Evolutionary conservation across 768 basidiomycete species (phyloP), one percentile per base, ranked within the genome.

Genomic region (Panaeolus cyanescens): DNA sequence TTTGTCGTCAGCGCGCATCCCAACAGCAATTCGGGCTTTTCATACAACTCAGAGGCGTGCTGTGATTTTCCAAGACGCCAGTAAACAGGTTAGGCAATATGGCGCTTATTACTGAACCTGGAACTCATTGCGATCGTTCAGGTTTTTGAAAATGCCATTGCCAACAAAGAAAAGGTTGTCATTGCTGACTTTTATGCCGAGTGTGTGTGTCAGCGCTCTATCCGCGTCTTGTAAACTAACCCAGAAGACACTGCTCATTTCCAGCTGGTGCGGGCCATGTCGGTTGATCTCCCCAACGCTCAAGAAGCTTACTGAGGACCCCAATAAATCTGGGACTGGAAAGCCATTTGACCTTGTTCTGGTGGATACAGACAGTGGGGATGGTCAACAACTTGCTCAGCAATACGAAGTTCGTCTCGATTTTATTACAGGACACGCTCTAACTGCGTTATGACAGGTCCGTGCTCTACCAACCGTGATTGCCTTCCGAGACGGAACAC

Each of bases 151-250:
- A 74, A 78, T 62, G 72, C 76, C 50, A 68, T 71, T 12, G 67
- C 69, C 1, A 72, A 79, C 28, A 78, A 77, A 56, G 80, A 82
- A 59, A 82, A 84, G 54, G 73, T 90, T 25, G 82, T 89, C 39
- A 74, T 93, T 5, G 90, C 91, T 22, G 91, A 93, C 65, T 93
- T 93, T 65, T 89, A 92, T 70, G 91, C 92, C 53, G 85, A 91
- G 91, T 92, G 66, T 53, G 87, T 79, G 31, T 25, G 42, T n/a
- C 64, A 36, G 32, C 45, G 54, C 40, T 61, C 33, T 39, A 39
- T 25, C 15, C 37, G 57, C 55, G 13, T 31, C 0, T n/a, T 42
- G 32, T 54, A 28, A 45, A 30, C 33, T 42, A 39, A 42, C 50
- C 31, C 56, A 28, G 32, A 39, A 53, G 59, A 36, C 58, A 54